Evolutionary conservation across 345 rosid species (phyloP).

Genomic region (Eucalyptus curtisii): DNA sequence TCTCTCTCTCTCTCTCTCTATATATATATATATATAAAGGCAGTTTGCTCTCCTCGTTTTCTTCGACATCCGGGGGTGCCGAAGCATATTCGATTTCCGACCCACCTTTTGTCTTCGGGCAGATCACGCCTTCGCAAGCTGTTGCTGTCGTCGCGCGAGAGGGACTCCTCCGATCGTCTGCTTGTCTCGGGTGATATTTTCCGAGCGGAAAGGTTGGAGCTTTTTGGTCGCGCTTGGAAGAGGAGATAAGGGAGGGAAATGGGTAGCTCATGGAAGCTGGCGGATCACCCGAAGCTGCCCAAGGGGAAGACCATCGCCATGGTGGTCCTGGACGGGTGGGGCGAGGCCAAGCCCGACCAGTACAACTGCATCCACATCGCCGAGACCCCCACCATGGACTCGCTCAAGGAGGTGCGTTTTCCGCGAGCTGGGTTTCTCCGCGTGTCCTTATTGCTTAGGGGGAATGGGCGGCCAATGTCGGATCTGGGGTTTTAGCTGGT

Average conservation of each 20-base stretch:
- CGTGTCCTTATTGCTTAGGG: not conserved
- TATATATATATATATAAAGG: rapidly evolving
- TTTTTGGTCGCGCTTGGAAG: not conserved
- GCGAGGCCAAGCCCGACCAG: conserved; percentile 72
- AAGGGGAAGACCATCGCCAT: conserved; percentile 69
- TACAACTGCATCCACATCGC: conserved; percentile 90
- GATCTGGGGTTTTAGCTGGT: not conserved
- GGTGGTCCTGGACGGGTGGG: conserved; percentile 98
- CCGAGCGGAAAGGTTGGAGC: not conserved
- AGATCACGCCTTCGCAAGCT: not conserved
- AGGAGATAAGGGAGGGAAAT: not conserved
- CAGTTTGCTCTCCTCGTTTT: too few species aligned
- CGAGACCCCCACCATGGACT: conserved; percentile 86
- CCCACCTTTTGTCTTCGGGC: not conserved
- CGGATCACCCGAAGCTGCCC: conserved; percentile 71
- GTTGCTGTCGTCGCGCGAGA: not conserved
- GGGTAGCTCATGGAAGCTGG: conserved; percentile 62
- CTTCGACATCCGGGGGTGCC: not conserved
- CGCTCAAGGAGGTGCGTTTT: conserved; percentile 37
- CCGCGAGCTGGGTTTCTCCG: not conserved
- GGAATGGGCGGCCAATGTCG: not conserved
- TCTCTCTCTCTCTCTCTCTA: not conserved
- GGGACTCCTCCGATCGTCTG: not conserved
- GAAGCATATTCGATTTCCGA: not conserved
- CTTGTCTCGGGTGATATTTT: not conserved